phyloP scores from a whole-genome alignment of 2,329 filamentous ascomycete species.

The Sporothrix inflata region DNA sequence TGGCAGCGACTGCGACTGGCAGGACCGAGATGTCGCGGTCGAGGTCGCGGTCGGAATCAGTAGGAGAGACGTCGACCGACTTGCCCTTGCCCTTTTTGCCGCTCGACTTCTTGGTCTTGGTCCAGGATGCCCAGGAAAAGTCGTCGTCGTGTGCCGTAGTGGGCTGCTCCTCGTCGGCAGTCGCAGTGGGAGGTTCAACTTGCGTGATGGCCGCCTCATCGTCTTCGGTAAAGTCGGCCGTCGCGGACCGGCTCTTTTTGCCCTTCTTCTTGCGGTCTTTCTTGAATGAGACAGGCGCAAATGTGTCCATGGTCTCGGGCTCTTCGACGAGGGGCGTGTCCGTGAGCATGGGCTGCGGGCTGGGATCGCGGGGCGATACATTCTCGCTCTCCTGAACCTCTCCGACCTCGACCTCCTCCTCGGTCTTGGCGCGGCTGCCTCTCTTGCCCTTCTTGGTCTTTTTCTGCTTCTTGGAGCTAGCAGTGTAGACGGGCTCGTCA shows the following conservation, averaged over 20 bases:
- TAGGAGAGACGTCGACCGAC: neutral
- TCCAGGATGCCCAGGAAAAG: constrained; percentile 32
- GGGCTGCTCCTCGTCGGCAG: neutral
- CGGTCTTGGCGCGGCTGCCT: constrained; percentile 22
- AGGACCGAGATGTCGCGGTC: neutral
- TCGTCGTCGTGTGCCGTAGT: constrained; percentile 38
- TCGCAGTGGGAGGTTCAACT: neutral
- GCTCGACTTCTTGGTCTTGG: constrained; percentile 15
- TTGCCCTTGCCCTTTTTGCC: neutral
- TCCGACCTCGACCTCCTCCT: neutral
- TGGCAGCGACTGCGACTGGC: constrained; percentile 11
- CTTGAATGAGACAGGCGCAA: constrained; percentile 35
- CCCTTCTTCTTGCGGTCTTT: constrained; percentile 45
- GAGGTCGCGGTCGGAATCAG: neutral
- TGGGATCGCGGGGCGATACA: neutral
- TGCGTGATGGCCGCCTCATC: constrained; percentile 42
- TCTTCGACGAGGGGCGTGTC: constrained; percentile 22
- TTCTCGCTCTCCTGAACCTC: neutral
- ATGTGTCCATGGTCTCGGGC: neutral
- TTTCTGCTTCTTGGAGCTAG: neutral
- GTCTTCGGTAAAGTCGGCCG: constrained; percentile 50
- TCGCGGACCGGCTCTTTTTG: constrained; percentile 45
- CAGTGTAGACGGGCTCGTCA: constrained; percentile 1
- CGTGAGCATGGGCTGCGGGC: neutral
- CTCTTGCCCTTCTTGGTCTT: constrained; percentile 25